These are phyloP conservation scores for Talaromyces rugulosus DNA, from an alignment of 2,329 filamentous ascomycete species.

Conservation along the genomic window DNA sequence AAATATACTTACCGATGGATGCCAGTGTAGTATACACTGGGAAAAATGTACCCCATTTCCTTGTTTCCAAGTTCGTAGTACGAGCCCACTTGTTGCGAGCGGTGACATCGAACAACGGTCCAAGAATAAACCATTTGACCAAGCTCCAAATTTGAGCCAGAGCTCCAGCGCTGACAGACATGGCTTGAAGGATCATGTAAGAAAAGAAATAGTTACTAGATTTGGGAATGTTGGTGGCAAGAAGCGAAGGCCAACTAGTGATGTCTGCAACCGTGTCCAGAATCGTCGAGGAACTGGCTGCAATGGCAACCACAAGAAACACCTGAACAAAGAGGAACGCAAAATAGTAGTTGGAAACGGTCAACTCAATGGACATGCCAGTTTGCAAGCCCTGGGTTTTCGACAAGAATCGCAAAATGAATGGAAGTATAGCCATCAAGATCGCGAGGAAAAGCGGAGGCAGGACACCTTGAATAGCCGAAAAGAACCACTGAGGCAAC, in stretches of 20 bases:
- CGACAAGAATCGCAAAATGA: slow-evolving; percentile 71
- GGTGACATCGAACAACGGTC: slow-evolving; percentile 78
- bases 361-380: slow-evolving; percentile 69
- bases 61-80: slow-evolving; percentile 70
- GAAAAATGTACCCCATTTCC: slow-evolving; percentile 92
- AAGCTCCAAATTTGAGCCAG: slow-evolving; percentile 79
- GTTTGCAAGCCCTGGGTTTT: slow-evolving; percentile 76
- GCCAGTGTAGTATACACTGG: slow-evolving; percentile 96
- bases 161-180: slow-evolving; percentile 85
- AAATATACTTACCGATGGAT: slow-evolving; percentile 63
- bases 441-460: slow-evolving; percentile 73
- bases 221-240: slow-evolving; percentile 77
- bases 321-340: slow-evolving; percentile 90
- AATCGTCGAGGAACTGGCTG: slow-evolving; percentile 66
- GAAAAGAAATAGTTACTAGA: slow-evolving; percentile 97
- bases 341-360: slow-evolving; percentile 92
- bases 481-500: slow-evolving; percentile 58
- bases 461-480: slow-evolving; percentile 77
- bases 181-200: slow-evolving; percentile 92
- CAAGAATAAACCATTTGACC: slow-evolving; percentile 74
- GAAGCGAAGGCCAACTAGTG: slow-evolving; percentile 64
- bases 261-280: slow-evolving; percentile 62
- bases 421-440: slow-evolving; percentile 73
- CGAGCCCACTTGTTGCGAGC: slow-evolving; percentile 76
- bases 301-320: slow-evolving; percentile 87